Evolutionary conservation across 23 red algal genomes (phyloP).

Genomic region (Gracilaria gracilis): DNA sequence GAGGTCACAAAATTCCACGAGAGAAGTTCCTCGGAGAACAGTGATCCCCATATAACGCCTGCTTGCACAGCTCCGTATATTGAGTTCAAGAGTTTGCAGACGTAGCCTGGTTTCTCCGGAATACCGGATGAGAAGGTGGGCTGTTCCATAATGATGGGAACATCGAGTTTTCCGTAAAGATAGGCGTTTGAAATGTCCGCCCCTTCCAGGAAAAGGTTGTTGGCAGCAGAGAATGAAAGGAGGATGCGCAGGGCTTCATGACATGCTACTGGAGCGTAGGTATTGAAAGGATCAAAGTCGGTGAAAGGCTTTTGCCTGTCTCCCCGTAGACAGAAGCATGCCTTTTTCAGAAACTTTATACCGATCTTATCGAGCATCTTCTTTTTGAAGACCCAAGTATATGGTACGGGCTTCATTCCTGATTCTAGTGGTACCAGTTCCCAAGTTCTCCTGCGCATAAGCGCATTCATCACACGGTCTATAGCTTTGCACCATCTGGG

Average conservation of each 20-base stretch:
- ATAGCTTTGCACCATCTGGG: neutral
- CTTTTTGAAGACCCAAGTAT: constrained; percentile 4
- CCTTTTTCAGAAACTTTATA: neutral
- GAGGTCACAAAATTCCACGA: neutral
- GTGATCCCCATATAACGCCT: neutral
- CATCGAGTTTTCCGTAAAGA: constrained; percentile 34
- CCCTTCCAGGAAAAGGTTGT: constrained; percentile 21
- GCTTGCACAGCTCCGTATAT: constrained; percentile 12
- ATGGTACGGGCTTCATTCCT: neutral
- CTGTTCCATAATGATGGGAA: constrained; percentile 6
- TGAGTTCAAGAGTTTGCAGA: constrained; percentile 1
- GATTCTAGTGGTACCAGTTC: neutral
- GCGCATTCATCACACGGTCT: neutral
- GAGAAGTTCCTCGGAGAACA: neutral
- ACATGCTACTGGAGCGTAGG: constrained; percentile 31
- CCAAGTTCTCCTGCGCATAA: neutral
- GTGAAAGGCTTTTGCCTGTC: neutral
- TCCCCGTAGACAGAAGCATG: neutral
- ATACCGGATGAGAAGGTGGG: constrained; percentile 27
- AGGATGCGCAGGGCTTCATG: constrained; percentile 35
- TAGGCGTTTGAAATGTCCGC: constrained; percentile 18
- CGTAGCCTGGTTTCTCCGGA: neutral
- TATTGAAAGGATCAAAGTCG: neutral
- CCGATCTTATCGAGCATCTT: neutral
- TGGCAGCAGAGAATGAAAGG: neutral